Conservation (phyloP, 2,329 filamentous ascomycete genomes). For the Cladosporium oxysporum region DNA sequence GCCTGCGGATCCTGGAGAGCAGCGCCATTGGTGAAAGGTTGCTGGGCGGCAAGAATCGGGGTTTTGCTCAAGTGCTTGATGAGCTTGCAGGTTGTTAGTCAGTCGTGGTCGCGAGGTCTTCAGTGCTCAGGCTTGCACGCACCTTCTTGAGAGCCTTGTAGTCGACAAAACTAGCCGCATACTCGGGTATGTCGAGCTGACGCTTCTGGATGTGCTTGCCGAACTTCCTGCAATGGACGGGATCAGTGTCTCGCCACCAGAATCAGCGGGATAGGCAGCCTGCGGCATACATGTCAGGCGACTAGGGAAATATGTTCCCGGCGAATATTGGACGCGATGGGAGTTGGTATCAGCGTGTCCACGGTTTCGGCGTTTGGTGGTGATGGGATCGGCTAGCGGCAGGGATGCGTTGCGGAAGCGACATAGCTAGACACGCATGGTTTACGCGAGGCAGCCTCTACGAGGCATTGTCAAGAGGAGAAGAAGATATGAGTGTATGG, state of each 20-base stretch:
- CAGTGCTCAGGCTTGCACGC: conserved; percentile 27
- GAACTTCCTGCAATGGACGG: conserved; percentile 75
- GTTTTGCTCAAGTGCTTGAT: conserved; percentile 98
- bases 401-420: conserved; percentile 4
- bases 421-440: conserved; percentile 13
- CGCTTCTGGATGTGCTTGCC: conserved; percentile 99
- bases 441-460: not conserved
- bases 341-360: not conserved
- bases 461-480: not conserved
- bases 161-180: conserved; percentile 98
- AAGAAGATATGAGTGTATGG: not conserved
- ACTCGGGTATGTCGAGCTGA: conserved; percentile 98
- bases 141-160: conserved; percentile 99
- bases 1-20: conserved; percentile 73
- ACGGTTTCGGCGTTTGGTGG: conserved; percentile 9
- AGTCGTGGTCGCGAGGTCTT: not conserved
- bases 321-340: not conserved
- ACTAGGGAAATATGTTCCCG: not conserved
- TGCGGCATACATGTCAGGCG: conserved; percentile 10
- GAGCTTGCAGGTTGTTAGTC: conserved; percentile 59
- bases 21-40: conserved; percentile 51
- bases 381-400: conserved; percentile 7
- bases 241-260: conserved; percentile 9
- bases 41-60: conserved; percentile 76
- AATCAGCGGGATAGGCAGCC: not conserved